phyloP scores from a whole-genome alignment of 139 green algal species.

The Chlamydomonas schloesseri region DNA sequence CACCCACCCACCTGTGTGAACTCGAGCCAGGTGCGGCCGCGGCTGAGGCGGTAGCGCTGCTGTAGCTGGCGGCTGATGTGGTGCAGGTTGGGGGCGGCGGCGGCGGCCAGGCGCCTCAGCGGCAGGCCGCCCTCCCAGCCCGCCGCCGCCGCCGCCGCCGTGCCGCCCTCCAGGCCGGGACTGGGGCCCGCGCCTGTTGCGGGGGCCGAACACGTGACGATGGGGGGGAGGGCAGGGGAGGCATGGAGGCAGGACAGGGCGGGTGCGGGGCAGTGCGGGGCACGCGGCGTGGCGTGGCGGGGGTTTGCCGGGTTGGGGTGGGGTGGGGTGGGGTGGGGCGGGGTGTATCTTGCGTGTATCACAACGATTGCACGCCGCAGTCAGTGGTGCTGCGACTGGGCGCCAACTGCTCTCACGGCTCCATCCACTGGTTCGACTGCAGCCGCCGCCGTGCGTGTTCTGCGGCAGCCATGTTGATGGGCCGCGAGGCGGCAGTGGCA shows the following conservation, averaged over 20 bases:
- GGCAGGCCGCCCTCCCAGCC: conserved; percentile 41
- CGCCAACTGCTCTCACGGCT: too few relatives aligned
- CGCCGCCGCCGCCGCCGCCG: background rate
- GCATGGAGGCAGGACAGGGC: background rate
- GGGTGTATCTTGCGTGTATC: too few relatives aligned
- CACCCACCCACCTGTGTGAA: conserved; percentile 22
- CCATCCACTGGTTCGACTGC: too few relatives aligned
- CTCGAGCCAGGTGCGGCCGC: conserved; percentile 54
- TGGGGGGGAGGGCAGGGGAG: background rate
- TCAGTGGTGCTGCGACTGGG: too few relatives aligned
- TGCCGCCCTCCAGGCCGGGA: background rate
- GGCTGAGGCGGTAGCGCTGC: conserved; percentile 19
- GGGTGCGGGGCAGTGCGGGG: background rate
- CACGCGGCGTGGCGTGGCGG: too few relatives aligned
- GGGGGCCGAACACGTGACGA: too few relatives aligned
- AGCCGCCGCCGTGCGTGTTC: too few relatives aligned
- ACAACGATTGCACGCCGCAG: too few relatives aligned
- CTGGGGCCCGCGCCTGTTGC: conserved; percentile 24
- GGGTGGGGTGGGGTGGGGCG: too few relatives aligned
- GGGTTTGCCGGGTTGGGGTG: too few relatives aligned
- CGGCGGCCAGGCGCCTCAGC: conserved; percentile 31
- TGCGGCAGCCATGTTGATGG: too few relatives aligned
- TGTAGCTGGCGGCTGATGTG: conserved; percentile 26
- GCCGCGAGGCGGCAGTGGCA: too few relatives aligned
- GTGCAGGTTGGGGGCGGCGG: conserved; percentile 2